Conservation (phyloP, 257 asterid species). For the Ajuga chamaepitys region DNA sequence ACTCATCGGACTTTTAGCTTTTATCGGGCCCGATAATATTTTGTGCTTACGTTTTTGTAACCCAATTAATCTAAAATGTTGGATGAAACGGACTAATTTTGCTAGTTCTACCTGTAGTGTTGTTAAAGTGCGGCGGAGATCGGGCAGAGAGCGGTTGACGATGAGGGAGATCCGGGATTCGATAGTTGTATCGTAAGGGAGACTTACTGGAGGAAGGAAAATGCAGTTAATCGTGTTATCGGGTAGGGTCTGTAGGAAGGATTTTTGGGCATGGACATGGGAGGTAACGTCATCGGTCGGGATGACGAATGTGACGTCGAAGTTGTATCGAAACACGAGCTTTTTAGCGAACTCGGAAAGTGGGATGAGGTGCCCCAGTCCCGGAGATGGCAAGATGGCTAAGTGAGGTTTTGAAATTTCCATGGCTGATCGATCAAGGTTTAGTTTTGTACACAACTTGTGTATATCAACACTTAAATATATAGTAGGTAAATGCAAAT, state of each 20-base stretch:
- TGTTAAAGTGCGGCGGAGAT: too few species aligned
- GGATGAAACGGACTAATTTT: too few species aligned
- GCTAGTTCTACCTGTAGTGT: too few species aligned
- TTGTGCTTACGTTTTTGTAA: too few species aligned
- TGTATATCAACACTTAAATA: too few species aligned
- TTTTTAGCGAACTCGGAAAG: neutral
- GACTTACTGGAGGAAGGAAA: neutral
- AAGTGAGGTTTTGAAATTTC: neutral
- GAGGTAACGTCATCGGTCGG: neutral
- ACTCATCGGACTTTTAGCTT: too few species aligned
- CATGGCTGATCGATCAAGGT: neutral
- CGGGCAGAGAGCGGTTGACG: too few species aligned
- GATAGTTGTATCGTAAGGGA: neutral
- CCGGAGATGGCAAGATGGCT: conserved; percentile 4
- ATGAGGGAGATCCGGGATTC: neutral
- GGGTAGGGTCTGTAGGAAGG: neutral
- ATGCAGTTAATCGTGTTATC: neutral
- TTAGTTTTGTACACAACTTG: too few species aligned
- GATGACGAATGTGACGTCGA: conserved; percentile 4
- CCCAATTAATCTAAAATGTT: too few species aligned
- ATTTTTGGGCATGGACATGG: neutral
- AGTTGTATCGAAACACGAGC: neutral
- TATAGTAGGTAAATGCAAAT: too few species aligned
- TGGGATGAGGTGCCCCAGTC: neutral
- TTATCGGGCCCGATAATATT: too few species aligned